Percentiles rank a stretch among this genome's conserved stretches.
phyloP scores from a whole-genome alignment of 768 basidiomycete genomes.

The Calocybe indica region DNA sequence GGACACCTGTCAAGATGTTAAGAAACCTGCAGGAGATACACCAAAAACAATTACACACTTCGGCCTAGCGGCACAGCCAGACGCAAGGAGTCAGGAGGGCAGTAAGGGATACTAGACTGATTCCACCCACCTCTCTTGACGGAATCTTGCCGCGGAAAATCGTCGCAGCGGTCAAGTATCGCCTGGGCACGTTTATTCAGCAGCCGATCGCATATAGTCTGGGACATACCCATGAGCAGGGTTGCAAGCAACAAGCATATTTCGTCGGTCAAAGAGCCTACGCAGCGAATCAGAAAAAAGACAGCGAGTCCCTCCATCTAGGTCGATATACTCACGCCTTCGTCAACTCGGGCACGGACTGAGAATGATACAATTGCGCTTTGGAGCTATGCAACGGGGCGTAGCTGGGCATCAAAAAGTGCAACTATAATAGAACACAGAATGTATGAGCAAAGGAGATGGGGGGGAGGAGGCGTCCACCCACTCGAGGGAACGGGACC shows the following conservation, averaged over 20 bases:
- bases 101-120: slow-evolving; percentile 16
- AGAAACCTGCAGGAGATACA: slow-evolving; percentile 13
- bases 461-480: slow-evolving; percentile 4
- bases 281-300: background rate
- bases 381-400: slow-evolving; percentile 79
- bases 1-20: slow-evolving; percentile 48
- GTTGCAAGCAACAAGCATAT: slow-evolving; percentile 78
- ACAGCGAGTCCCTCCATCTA: background rate
- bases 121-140: slow-evolving; percentile 65
- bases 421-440: slow-evolving; percentile 46
- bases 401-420: slow-evolving; percentile 95
- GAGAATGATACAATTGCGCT: slow-evolving; percentile 51
- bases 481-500: slow-evolving; percentile 90
- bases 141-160: slow-evolving; percentile 83
- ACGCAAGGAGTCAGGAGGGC: slow-evolving; percentile 10
- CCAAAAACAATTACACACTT: slow-evolving; percentile 27
- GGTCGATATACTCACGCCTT: slow-evolving; percentile 44
- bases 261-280: slow-evolving; percentile 76
- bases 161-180: slow-evolving; percentile 81
- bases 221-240: slow-evolving; percentile 62
- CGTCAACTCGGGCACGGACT: slow-evolving; percentile 65
- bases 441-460: background rate
- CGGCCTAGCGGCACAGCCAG: slow-evolving; percentile 27
- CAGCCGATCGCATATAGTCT: background rate
- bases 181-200: slow-evolving; percentile 32